phyloP scores from a whole-genome alignment of 2,329 filamentous ascomycete genomes.

The Colletotrichum camelliae region DNA sequence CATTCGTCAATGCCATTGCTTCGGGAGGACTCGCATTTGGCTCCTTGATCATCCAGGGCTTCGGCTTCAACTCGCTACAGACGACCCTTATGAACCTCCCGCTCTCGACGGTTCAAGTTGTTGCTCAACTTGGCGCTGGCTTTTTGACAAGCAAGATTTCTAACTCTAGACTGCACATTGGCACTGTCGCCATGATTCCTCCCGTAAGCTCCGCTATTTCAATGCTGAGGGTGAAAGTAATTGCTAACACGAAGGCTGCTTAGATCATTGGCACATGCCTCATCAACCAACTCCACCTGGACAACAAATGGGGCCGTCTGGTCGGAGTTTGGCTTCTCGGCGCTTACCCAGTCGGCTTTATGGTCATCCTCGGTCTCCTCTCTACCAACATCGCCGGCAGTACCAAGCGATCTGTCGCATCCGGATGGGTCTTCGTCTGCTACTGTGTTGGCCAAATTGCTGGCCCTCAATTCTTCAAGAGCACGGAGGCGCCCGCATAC shows the following conservation, averaged over 20 bases:
- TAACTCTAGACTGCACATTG: slow-evolving; percentile 5
- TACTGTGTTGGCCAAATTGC: slow-evolving; percentile 35
- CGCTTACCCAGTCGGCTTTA: slow-evolving; percentile 18
- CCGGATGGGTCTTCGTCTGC: slow-evolving; percentile 33
- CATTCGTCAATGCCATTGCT: slow-evolving; percentile 13
- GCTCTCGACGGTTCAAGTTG: slow-evolving; percentile 8
- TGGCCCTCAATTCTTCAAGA: slow-evolving; percentile 36
- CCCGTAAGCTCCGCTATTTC: not conserved
- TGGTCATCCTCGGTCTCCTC: slow-evolving; percentile 14
- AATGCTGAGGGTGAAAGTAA: not conserved
- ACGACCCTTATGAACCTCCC: slow-evolving; percentile 64
- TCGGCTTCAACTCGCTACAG: slow-evolving; percentile 59
- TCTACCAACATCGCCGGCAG: slow-evolving; percentile 34
- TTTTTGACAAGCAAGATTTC: slow-evolving; percentile 10
- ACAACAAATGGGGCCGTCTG: slow-evolving; percentile 17
- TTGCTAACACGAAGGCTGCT: not conserved
- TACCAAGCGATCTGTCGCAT: slow-evolving; percentile 32
- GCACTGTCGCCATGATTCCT: slow-evolving; percentile 10
- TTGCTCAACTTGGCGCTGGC: slow-evolving; percentile 7
- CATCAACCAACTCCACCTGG: slow-evolving; percentile 14
- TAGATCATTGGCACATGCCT: slow-evolving; percentile 14
- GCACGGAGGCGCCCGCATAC: slow-evolving; percentile 12
- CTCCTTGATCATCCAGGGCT: slow-evolving; percentile 54
- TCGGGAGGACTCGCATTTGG: slow-evolving; percentile 10
- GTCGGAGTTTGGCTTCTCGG: slow-evolving; percentile 15